Evolutionary conservation across 495 filamentous ascomycete genomes (phyloP), one percentile per base, ranked within the genome.

Genomic region (Baudoinia panamericana): DNA sequence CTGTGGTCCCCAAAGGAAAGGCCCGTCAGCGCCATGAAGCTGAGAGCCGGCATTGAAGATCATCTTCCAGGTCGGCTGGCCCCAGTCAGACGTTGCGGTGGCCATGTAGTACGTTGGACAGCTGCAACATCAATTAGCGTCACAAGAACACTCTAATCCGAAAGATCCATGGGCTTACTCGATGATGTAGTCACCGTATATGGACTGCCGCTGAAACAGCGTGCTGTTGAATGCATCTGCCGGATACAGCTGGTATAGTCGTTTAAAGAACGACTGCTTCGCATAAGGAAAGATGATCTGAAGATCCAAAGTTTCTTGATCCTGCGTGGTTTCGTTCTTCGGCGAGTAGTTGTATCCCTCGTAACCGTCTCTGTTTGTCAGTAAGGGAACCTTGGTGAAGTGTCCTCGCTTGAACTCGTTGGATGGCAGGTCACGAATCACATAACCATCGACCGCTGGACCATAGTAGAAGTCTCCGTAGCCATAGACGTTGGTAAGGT

Each of bases 31-130:
- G 10, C 36, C 50, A 36, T 53, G 53, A 10, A 46, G 25, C 41
- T 53, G 24, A 4, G 20, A 30, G 21, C 53, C 53, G 17, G 53
- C 50, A 23, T 46, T 29, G 28, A 53, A 53, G 30, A 45, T 24
- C 11, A 56, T 19, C 22, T 56, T 56, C 25, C 32, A 56, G 25
- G 44, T 47, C 13, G 51, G 47, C 24, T 30, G 28, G 22, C 41
- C 45, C 20, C 26, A 45, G 39, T 53, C 53, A 5, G 41, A 29
- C 5, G 46, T 13, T 16, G 50, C 50, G 19, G 45, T 51, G 20
- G 50, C 53, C 37, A 56, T 51, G 36, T 53, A 54, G 44, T 56
- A 56, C 5, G 53, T 54, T 16, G 50, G 48, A 23, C 50, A 54
- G 17, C 32, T 25, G 11, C 32, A 8, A 5, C 10, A n/a, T n/a